These are phyloP conservation scores for Podila epicladia DNA, from an alignment of 192 early-diverging fungal genomes.

Conservation along the genomic window DNA sequence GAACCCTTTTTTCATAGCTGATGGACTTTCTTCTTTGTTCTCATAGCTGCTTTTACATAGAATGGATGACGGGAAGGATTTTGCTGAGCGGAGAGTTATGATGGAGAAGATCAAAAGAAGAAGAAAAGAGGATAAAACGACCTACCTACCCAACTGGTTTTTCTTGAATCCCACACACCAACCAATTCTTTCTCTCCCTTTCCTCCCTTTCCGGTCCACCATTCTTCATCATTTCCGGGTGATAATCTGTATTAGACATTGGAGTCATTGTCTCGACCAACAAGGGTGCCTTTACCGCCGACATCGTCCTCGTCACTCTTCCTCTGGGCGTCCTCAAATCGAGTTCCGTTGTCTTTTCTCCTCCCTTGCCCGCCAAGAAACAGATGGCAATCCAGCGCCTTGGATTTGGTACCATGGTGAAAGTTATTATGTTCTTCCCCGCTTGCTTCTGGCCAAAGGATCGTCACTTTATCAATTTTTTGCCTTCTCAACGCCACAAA, in stretches of 20 bases:
- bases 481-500: slow-evolving; percentile 40
- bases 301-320: slow-evolving; percentile 54
- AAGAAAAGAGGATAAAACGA: neutral
- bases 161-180: neutral
- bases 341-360: slow-evolving; percentile 39
- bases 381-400: slow-evolving; percentile 44
- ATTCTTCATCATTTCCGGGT: neutral
- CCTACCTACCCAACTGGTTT: too few relatives aligned
- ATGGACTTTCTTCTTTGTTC: neutral
- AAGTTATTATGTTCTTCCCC: slow-evolving; percentile 45
- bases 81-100: neutral
- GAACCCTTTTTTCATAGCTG: slow-evolving; percentile 1
- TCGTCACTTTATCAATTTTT: slow-evolving; percentile 50
- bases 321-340: slow-evolving; percentile 59
- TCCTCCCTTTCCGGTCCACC: neutral
- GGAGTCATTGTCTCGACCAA: slow-evolving; percentile 40
- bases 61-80: neutral
- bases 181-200: neutral
- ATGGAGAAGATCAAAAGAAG: neutral
- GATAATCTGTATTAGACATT: too few relatives aligned
- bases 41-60: neutral
- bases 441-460: slow-evolving; percentile 45
- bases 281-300: slow-evolving; percentile 36
- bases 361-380: slow-evolving; percentile 50
- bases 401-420: slow-evolving; percentile 58